phyloP scores from a whole-genome alignment of 1,284 basidiomycete genomes.

The Phlebopus sp. region DNA sequence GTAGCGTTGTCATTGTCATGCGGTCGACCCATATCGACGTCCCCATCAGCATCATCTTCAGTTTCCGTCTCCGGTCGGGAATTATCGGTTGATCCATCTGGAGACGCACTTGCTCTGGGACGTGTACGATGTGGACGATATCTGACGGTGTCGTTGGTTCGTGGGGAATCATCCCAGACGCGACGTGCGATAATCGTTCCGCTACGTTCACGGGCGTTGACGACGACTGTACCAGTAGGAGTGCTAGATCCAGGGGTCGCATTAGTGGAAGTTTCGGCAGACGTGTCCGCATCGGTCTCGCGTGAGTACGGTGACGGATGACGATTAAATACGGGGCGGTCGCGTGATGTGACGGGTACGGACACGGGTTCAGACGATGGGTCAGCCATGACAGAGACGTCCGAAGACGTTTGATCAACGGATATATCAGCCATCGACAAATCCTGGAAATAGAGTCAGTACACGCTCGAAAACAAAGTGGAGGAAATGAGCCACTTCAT shows the following conservation, averaged over 20 bases:
- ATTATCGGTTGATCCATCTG: conserved; percentile 52
- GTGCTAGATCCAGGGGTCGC: conserved; percentile 60
- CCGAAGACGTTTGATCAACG: conserved; percentile 13
- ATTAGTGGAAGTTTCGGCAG: conserved; percentile 56
- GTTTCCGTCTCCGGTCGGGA: conserved; percentile 71
- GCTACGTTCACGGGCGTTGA: conserved; percentile 62
- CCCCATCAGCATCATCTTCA: conserved; percentile 65
- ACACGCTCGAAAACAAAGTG: neutral
- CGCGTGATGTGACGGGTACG: conserved; percentile 20
- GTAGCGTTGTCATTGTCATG: conserved; percentile 42
- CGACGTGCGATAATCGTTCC: conserved; percentile 71
- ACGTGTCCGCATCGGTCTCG: conserved; percentile 51
- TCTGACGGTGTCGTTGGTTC: conserved; percentile 26
- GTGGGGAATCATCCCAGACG: conserved; percentile 49
- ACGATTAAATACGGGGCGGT: conserved; percentile 19
- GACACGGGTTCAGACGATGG: conserved; percentile 17
- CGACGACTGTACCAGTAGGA: conserved; percentile 54
- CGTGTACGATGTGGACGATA: conserved; percentile 34
- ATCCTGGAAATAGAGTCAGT: conserved; percentile 22
- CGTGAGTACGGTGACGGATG: conserved; percentile 34
- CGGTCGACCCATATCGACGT: conserved; percentile 51
- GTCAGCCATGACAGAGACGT: conserved; percentile 25
- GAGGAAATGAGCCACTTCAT: conserved; percentile 26
- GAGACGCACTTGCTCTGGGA: conserved; percentile 39
- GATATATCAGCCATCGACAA: conserved; percentile 25